A percentile compares a stretch with the other conserved stretches of the same genome.
Evolutionary conservation across 495 filamentous ascomycete genomes (phyloP).

Genomic region (Neurospora discreta): DNA sequence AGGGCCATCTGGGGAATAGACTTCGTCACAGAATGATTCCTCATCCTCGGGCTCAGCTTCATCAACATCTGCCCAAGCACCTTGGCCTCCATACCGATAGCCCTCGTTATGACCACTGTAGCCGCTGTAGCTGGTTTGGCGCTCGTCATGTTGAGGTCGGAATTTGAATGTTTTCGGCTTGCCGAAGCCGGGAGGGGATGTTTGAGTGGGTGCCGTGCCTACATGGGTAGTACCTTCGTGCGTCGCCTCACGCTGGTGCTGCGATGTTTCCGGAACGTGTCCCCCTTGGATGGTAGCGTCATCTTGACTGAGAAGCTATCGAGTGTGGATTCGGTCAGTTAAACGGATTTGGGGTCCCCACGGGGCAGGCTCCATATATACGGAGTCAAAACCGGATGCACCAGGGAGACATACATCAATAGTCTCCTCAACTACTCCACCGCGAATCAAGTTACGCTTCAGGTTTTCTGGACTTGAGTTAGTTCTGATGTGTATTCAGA

Average conservation of each 20-base stretch:
- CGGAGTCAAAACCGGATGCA: background rate
- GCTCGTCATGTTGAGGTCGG: background rate
- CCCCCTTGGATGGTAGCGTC: slow-evolving; percentile 15
- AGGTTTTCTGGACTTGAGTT: slow-evolving; percentile 42
- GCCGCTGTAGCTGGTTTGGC: background rate
- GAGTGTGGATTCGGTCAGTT: slow-evolving; percentile 4
- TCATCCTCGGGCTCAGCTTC: slow-evolving; percentile 17
- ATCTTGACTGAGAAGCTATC: slow-evolving; percentile 44
- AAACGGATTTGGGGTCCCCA: slow-evolving; percentile 2
- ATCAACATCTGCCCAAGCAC: slow-evolving; percentile 17
- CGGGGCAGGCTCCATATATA: background rate
- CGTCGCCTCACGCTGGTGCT: slow-evolving; percentile 3
- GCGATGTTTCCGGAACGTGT: slow-evolving; percentile 9
- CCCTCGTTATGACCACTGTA: slow-evolving; percentile 1
- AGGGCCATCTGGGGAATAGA: slow-evolving; percentile 8
- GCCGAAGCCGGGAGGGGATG: background rate
- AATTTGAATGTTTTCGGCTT: background rate
- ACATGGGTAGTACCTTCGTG: slow-evolving; percentile 19
- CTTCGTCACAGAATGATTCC: slow-evolving; percentile 10
- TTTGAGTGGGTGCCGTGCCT: slow-evolving; percentile 2
- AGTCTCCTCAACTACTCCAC: slow-evolving; percentile 50
- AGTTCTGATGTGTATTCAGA: background rate
- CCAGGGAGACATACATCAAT: slow-evolving; percentile 39
- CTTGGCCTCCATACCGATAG: slow-evolving; percentile 4
- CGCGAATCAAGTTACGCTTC: slow-evolving; percentile 47